Percentiles rank a stretch among this genome's conserved stretches.
Conservation (phyloP, 176 grass and related monocot genomes). For the Zea mays region Zm-B73-REFERENCE-NAM-5.0 NC_050100.1:142381501-142382000, state of each 20-base stretch:
- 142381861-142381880: conserved; percentile 57
- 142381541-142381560: too few relatives aligned
- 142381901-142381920: background rate
- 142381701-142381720: background rate
- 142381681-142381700: background rate
- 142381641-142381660: too few relatives aligned
- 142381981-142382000: conserved; percentile 43
- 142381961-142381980: conserved; percentile 31
- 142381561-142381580: too few relatives aligned
- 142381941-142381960: conserved; percentile 1
- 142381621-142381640: too few relatives aligned
- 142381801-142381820: background rate
- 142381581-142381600: too few relatives aligned
- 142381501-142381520: too few relatives aligned
- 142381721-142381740: background rate
- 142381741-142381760: background rate
- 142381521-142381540: too few relatives aligned
- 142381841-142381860: conserved; percentile 42
- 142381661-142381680: too few relatives aligned
- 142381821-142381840: background rate
- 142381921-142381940: conserved; percentile 1
- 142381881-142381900: conserved; percentile 37
- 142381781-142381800: conserved; percentile 40
- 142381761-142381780: conserved; percentile 51
- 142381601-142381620: too few relatives aligned